Conservation (phyloP, 1,284 basidiomycete genomes). For the Vanrija humicola region DNA sequence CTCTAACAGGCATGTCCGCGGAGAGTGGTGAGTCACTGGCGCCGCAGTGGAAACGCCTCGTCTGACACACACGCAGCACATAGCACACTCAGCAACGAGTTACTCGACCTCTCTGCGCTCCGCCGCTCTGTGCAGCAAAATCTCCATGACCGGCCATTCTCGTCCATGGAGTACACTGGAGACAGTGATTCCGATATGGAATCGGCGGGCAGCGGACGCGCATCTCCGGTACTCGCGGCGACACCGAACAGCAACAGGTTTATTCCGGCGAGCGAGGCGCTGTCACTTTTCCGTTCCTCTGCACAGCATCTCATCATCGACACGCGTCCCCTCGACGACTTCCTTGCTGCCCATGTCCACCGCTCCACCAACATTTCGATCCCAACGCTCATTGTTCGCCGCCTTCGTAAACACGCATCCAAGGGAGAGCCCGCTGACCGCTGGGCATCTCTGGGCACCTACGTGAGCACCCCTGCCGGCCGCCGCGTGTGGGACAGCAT, state of each 20-base stretch:
- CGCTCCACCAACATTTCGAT: conserved; percentile 75
- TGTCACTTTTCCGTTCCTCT: conserved; percentile 1
- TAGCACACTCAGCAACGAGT: conserved; percentile 26
- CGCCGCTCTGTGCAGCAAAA: conserved; percentile 34
- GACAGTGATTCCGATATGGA: conserved; percentile 14
- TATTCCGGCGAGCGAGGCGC: background rate
- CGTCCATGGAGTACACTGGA: background rate
- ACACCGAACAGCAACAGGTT: background rate
- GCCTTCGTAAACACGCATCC: conserved; percentile 63
- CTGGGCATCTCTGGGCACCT: conserved; percentile 66
- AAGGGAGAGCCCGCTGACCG: conserved; percentile 52
- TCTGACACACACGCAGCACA: conserved; percentile 2
- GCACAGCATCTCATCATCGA: conserved; percentile 61
- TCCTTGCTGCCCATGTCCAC: conserved; percentile 60
- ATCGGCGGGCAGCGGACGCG: background rate
- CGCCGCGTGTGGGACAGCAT: conserved; percentile 61
- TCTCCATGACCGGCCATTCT: conserved; percentile 30
- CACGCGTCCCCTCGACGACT: conserved; percentile 65
- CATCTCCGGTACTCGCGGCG: too few species aligned
- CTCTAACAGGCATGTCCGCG: conserved; percentile 3
- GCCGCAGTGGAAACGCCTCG: background rate
- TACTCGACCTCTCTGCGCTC: conserved; percentile 33
- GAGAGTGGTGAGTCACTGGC: conserved; percentile 4
- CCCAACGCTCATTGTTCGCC: conserved; percentile 77
- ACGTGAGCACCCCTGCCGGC: conserved; percentile 69